Conservation (phyloP, 331 rosid genomes). For the Pyracantha coccinea region DNA sequence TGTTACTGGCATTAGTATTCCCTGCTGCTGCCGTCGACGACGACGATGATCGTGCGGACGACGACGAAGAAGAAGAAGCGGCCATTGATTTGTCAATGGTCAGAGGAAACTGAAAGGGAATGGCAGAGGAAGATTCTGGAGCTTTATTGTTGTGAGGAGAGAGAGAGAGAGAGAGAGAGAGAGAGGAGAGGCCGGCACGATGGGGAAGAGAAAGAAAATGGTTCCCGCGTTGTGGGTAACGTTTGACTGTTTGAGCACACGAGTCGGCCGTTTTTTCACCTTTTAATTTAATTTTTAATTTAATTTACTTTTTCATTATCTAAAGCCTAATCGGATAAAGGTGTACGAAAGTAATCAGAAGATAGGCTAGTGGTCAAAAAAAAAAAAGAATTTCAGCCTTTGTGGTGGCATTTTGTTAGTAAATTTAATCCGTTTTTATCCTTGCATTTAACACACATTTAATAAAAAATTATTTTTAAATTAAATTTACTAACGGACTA, state of each 20-base stretch:
- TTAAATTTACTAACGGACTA: too few relatives aligned
- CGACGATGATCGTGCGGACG: conserved; percentile 10
- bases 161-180: not conserved
- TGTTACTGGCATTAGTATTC: not conserved
- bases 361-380: too few relatives aligned
- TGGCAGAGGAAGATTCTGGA: not conserved
- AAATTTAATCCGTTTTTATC: too few relatives aligned
- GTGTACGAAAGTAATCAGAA: too few relatives aligned
- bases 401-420: fast-evolving
- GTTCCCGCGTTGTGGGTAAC: conserved; percentile 52
- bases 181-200: conserved; percentile 46
- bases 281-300: not conserved
- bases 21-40: not conserved
- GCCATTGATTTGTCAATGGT: not conserved
- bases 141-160: not conserved
- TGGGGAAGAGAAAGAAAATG: not conserved
- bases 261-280: conserved; percentile 11
- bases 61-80: not conserved
- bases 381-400: too few relatives aligned
- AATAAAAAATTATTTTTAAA: too few relatives aligned
- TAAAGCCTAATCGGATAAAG: too few relatives aligned
- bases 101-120: not conserved
- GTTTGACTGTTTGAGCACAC: not conserved
- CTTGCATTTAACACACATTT: too few relatives aligned
- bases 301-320: not conserved